phyloP scores from a whole-genome alignment of 768 basidiomycete genomes.

The Pisolithus sp. region DNA sequence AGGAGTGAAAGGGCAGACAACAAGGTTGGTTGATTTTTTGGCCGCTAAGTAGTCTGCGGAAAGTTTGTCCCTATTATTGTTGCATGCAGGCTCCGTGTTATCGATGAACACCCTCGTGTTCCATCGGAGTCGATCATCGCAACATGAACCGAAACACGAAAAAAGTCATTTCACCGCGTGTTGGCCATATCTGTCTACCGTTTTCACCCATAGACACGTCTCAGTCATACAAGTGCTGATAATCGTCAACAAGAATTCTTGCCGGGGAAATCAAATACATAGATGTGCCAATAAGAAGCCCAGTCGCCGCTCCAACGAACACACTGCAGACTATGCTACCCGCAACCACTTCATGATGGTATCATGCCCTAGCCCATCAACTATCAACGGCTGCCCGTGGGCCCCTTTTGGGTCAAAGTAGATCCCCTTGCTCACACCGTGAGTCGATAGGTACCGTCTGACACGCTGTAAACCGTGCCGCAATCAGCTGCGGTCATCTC shows the following conservation, averaged over 20 bases:
- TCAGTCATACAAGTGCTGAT: background rate
- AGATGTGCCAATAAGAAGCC: background rate
- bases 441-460: conserved; percentile 65
- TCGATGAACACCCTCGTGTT: conserved; percentile 12
- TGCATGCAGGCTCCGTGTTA: conserved; percentile 9
- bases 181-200: background rate
- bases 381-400: conserved; percentile 57
- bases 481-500: background rate
- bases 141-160: background rate
- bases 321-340: conserved; percentile 8
- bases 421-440: conserved; percentile 63
- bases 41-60: background rate
- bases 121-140: conserved; percentile 1
- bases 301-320: background rate
- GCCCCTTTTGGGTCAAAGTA: conserved; percentile 56
- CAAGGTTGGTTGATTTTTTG: background rate
- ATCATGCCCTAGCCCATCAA: conserved; percentile 44
- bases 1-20: conserved; percentile 4
- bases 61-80: conserved; percentile 28
- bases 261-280: background rate
- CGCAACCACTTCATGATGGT: conserved; percentile 61
- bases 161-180: background rate
- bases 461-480: conserved; percentile 45
- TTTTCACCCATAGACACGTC: background rate
- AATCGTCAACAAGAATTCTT: background rate